These are phyloP conservation scores for Fusarium sacchari DNA, from an alignment of 2,329 filamentous ascomycete species.

Conservation along the genomic window DNA sequence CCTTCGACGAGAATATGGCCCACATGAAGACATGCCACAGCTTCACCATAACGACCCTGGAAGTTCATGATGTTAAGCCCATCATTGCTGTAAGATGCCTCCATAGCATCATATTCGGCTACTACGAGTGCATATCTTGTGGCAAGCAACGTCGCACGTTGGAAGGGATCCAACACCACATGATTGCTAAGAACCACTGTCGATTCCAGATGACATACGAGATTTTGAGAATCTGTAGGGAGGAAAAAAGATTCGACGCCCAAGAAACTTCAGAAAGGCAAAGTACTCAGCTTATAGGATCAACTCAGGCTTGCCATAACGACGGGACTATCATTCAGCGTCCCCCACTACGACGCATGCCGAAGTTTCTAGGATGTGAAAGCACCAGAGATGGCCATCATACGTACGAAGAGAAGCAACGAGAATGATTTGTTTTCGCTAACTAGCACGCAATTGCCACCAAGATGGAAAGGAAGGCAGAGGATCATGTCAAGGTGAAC, in stretches of 20 bases:
- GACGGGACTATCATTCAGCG: neutral
- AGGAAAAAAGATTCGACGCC: neutral
- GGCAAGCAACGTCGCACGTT: constrained; percentile 54
- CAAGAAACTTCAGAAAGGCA: neutral
- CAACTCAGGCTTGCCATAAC: neutral
- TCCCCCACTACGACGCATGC: neutral
- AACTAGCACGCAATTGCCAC: neutral
- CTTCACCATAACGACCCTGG: constrained; percentile 54
- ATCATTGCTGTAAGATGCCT: constrained; percentile 59
- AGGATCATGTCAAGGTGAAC: neutral
- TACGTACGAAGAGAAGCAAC: neutral
- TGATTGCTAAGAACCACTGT: constrained; percentile 60
- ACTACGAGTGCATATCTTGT: constrained; percentile 63
- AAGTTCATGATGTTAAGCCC: constrained; percentile 55
- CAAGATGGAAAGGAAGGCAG: neutral
- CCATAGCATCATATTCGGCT: constrained; percentile 58
- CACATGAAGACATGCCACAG: constrained; percentile 64
- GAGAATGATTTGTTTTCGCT: neutral
- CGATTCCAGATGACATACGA: constrained; percentile 54
- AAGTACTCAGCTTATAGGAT: neutral
- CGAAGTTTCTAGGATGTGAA: too few species aligned
- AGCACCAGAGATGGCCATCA: neutral
- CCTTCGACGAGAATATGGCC: constrained; percentile 50
- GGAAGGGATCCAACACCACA: constrained; percentile 62
- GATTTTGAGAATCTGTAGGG: constrained; percentile 50